phyloP scores from a whole-genome alignment of 177 flowering plant genomes.

The Viscum album region DNA sequence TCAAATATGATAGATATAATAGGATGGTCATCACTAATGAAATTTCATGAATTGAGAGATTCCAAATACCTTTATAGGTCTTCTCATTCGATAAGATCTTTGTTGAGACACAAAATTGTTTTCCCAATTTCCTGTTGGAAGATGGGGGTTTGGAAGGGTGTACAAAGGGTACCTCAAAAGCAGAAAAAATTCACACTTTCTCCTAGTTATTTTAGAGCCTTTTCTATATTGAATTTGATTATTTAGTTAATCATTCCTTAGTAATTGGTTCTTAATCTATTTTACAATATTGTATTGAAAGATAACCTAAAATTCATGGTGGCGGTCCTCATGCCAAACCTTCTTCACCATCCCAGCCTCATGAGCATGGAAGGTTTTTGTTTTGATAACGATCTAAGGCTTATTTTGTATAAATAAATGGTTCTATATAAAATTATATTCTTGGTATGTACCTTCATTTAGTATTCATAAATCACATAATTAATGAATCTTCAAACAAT shows the following conservation, averaged over 20 bases:
- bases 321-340: background rate
- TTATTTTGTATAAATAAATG: background rate
- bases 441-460: background rate
- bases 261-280: no score
- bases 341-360: background rate
- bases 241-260: no score
- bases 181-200: constrained; percentile 30
- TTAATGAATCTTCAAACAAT: no score
- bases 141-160: constrained; percentile 91
- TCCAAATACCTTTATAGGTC: constrained; percentile 37
- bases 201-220: no score
- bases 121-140: constrained; percentile 46
- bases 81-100: constrained; percentile 56
- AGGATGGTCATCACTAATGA: constrained; percentile 48
- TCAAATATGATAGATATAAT: constrained; percentile 42
- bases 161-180: constrained; percentile 49
- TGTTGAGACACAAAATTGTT: constrained; percentile 54
- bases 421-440: background rate
- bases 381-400: background rate
- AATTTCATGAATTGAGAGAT: constrained; percentile 44
- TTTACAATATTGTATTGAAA: background rate
- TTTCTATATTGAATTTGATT: no score
- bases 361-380: background rate
- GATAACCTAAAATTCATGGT: background rate
- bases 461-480: no score